phyloP scores from a whole-genome alignment of 805 yeast species.

The Yamadazyma phyllophila region DNA sequence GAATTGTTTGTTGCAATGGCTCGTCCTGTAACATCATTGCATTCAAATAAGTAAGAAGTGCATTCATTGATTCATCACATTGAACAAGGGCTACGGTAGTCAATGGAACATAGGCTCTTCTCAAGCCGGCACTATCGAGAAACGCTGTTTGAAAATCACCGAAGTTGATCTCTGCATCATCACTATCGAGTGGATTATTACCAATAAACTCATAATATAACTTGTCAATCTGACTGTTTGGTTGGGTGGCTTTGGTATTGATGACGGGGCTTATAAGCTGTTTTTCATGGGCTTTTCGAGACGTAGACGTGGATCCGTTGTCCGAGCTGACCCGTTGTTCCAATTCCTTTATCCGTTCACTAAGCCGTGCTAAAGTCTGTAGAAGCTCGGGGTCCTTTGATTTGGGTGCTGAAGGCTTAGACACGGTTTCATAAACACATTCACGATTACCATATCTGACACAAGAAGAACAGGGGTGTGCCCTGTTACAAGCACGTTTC shows the following conservation, averaged over 20 bases:
- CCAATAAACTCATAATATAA: slow-evolving; percentile 7
- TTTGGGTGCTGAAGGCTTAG: too few relatives aligned
- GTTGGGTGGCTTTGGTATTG: background rate
- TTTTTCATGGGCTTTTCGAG: background rate
- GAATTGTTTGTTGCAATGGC: background rate
- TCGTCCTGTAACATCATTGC: background rate
- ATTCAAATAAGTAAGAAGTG: background rate
- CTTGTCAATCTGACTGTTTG: background rate
- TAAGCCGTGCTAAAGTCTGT: background rate
- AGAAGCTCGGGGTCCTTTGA: background rate
- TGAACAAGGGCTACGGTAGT: background rate
- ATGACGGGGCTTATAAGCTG: too few relatives aligned
- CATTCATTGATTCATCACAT: background rate
- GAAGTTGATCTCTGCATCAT: slow-evolving; percentile 3
- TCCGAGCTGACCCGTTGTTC: background rate
- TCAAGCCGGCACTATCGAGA: background rate
- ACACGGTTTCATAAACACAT: slow-evolving; percentile 5
- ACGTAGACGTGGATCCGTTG: background rate
- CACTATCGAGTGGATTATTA: slow-evolving; percentile 4
- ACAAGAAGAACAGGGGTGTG: slow-evolving; percentile 37
- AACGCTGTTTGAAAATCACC: slow-evolving; percentile 1
- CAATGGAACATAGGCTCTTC: slow-evolving; percentile 1
- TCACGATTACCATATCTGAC: slow-evolving; percentile 23
- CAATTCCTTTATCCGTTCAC: background rate
- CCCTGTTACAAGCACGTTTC: slow-evolving; percentile 38